Evolutionary conservation across 2,329 filamentous ascomycete species (phyloP), one percentile per base, ranked within the genome.

Genomic region (Aspergillus cejpii): DNA sequence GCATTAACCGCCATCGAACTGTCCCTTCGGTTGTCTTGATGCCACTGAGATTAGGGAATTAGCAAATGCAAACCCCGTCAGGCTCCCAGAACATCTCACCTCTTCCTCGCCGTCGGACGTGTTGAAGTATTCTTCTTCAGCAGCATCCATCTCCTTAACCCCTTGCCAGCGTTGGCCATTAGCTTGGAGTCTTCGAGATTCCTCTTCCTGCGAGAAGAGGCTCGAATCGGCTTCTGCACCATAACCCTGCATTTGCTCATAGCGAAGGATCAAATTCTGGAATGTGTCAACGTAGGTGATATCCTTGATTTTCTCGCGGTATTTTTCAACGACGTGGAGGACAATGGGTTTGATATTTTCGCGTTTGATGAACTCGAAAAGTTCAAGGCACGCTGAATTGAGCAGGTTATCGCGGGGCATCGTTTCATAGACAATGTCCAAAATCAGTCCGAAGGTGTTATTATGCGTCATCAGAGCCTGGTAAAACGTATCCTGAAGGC

Each of bases 101-200:
- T 82, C 87, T 5, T 95, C 89, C 48, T 90, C 85, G 37, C 92
- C 87, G 56, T 96, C 90, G 1, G 86, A 88, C 0, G 79, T 81
- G 58, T 94, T 91, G 77, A 94, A 97, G 66, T 97, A 98, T 34
- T 91, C 88, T 58, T 96, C 91, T 64, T 96, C 87, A 8, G 84
- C 81, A 5, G 83, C 77, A 61, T 96, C 91, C 60, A 90, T 78
- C 42, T 94, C 89, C 60, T 87, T 87, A 63, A 94, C 77, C 36
- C 79, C 82, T 53, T 81, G 79, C 65, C 85, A 84, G 49, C 80
- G 68, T 47, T 71, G 75, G n/a, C 75, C 74, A 48, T 80, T 81
- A 44, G 77, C 63, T 28, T 74, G 71, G 42, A 64, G 68, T 46
- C 70, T 66, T 8, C 58, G 62, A 7, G 57, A 47, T 1, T 80